Conservation (phyloP, 495 filamentous ascomycete species). For the Penicillium egyptiacum region DNA sequence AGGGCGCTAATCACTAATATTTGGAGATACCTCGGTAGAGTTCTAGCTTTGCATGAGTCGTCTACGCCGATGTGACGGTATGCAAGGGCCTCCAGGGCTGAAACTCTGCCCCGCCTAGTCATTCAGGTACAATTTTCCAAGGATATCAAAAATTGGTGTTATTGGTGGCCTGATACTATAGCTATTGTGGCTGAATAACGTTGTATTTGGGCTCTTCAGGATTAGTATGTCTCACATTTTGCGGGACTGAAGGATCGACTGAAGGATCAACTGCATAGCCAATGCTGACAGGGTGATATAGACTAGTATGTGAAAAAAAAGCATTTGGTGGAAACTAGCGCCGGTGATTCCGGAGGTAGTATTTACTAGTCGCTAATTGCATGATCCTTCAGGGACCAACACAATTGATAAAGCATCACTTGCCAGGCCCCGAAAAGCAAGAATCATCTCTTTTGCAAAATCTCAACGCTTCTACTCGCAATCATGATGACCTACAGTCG, state of each 20-base stretch:
- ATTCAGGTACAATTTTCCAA: background rate
- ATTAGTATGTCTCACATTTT: slow-evolving; percentile 2
- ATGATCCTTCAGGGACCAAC: background rate
- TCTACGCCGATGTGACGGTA: background rate
- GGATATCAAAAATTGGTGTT: background rate
- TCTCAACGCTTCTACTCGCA: background rate
- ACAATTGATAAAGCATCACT: background rate
- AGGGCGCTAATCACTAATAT: too few relatives aligned
- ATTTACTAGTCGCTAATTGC: background rate
- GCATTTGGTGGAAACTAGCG: background rate
- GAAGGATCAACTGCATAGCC: background rate
- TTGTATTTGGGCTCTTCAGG: background rate
- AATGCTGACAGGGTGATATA: background rate
- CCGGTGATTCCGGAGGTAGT: background rate
- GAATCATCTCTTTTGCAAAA: background rate
- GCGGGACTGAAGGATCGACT: background rate
- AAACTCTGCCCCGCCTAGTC: background rate
- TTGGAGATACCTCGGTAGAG: too few relatives aligned
- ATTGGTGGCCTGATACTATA: background rate
- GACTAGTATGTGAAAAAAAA: background rate
- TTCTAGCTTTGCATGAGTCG: background rate
- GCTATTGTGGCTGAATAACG: background rate
- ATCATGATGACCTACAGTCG: slow-evolving; percentile 8
- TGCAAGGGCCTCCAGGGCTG: background rate
- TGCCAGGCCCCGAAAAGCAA: background rate